Base-by-base conservation (phyloP, 495 filamentous ascomycete genomes). In the Hypoxylon crocopeplum region DNA sequence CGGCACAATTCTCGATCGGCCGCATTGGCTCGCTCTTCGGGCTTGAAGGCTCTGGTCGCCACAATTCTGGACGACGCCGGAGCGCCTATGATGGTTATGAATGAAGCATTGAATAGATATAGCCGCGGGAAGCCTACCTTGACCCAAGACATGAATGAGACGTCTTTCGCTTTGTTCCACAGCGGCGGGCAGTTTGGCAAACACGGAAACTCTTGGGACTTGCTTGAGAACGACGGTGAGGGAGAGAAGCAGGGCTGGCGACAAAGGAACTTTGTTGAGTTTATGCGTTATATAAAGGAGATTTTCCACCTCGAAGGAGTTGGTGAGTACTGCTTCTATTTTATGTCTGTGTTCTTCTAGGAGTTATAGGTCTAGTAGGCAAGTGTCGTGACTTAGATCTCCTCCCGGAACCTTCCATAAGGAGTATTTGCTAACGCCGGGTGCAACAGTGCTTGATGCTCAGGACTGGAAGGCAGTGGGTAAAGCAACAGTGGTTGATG, bases 21-120 rank as follows among this genome's bases (percentile, higher is more conserved):
- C 19, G 60, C 67, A 15, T 47, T 71, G 1, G 64, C 61, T 3
- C 63, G 55, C 7, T 55, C 56, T 20, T 45, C 58, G n/a, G 64
- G 67, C 8, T 44, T 68, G 5, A 55, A 56, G 87, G 70, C 89
- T 82, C 71, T 87, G 85, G 38, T 91, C 76, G 72, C 89, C 82
- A 64, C 84, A 82, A n/a, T 79, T 70, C 64, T 91, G 81, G 54
- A 91, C 86, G 62, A 90, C 85, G 51, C 87, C 77, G 69, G 89
- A 85, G 54, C 88, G 29, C 86, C 87, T 5, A 78, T 84, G 67
- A 88, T 85, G 29, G 84, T 88, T 15, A 74, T 77, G 38, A 89
- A 56, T 12, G 46, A 48, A 34, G 62, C 69, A 2, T 46, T 70
- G 27, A 32, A 58, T 12, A 61, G 59, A 40, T 70, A 63, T 12